These are phyloP conservation scores for Xylariaceae sp. DNA, from an alignment of 2,329 filamentous ascomycete species.

Conservation along the genomic window DNA sequence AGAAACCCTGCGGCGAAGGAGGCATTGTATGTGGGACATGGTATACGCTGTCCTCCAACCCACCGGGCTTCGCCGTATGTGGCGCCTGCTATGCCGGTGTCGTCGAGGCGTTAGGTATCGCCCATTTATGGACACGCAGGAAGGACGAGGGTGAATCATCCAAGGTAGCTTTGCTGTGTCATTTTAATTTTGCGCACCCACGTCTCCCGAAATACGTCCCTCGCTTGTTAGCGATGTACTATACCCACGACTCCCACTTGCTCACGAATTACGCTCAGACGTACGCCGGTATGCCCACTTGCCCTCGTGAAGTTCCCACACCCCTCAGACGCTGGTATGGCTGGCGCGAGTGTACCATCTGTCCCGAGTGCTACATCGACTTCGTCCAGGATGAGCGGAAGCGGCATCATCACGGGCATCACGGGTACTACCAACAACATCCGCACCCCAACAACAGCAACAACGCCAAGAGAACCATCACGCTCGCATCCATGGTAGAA, in stretches of 20 bases:
- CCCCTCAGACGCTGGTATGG: constrained; percentile 32
- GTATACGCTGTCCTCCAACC: constrained; percentile 33
- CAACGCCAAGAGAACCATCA: too few relatives aligned
- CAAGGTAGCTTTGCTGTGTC: constrained; percentile 31
- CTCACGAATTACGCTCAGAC: constrained; percentile 28
- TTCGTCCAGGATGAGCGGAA: constrained; percentile 33
- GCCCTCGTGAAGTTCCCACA: constrained; percentile 23
- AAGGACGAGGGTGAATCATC: constrained; percentile 12
- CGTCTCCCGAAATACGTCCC: constrained; percentile 24
- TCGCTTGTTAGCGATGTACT: constrained; percentile 27
- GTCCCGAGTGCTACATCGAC: constrained; percentile 34
- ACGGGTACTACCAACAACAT: too few relatives aligned
- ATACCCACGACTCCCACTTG: constrained; percentile 22
- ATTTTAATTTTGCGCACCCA: constrained; percentile 32
- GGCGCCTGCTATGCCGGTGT: constrained; percentile 33
- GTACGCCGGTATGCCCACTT: constrained; percentile 30
- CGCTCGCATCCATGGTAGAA: constrained; percentile 28
- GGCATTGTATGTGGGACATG: constrained; percentile 31
- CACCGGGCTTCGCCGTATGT: constrained; percentile 34
- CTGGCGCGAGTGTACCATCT: constrained; percentile 35
- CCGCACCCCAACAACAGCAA: too few relatives aligned
- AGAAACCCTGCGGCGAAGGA: constrained; percentile 28
- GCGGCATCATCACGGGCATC: too few relatives aligned
- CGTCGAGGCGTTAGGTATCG: constrained; percentile 29
- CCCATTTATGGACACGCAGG: constrained; percentile 29